phyloP scores from a whole-genome alignment of 2,329 filamentous ascomycete species.

The Colletotrichum falcatum region DNA sequence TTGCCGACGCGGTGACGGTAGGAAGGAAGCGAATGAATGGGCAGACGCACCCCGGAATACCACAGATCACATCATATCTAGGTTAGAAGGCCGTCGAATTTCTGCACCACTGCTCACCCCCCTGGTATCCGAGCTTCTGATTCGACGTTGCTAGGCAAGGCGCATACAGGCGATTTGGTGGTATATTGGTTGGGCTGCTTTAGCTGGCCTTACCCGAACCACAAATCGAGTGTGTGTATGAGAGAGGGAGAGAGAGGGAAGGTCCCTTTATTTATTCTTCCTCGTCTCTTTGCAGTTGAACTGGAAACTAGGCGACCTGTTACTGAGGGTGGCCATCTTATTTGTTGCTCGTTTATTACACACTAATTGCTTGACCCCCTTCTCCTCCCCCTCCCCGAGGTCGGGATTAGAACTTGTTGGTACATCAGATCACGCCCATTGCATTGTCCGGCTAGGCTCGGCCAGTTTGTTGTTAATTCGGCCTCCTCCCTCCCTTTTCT shows the following conservation, averaged over 20 bases:
- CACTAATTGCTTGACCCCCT: neutral
- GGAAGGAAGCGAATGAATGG: conserved; percentile 13
- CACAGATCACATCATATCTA: conserved; percentile 20
- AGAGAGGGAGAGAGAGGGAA: neutral
- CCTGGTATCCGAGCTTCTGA: conserved; percentile 5
- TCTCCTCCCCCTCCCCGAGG: too few relatives aligned
- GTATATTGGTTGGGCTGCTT: conserved; percentile 5
- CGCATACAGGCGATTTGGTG: conserved; percentile 2
- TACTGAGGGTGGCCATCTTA: conserved; percentile 7
- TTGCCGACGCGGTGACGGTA: neutral
- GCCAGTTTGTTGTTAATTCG: neutral
- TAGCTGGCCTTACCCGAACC: conserved; percentile 1
- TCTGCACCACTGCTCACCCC: conserved; percentile 26
- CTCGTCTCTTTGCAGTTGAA: neutral
- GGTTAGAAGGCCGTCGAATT: conserved; percentile 27
- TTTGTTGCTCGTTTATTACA: conserved; percentile 12
- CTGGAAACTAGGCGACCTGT: neutral
- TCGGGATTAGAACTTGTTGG: conserved; percentile 9
- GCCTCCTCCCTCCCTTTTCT: conserved; percentile 1
- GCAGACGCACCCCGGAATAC: conserved; percentile 40
- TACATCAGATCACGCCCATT: neutral
- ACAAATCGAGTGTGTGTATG: neutral
- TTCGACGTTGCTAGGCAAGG: conserved; percentile 18
- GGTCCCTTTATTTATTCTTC: neutral
- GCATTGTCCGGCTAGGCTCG: conserved; percentile 17